Evolutionary conservation across 257 asterid species (phyloP).

Genomic region (Nicotiana paniculata): DNA sequence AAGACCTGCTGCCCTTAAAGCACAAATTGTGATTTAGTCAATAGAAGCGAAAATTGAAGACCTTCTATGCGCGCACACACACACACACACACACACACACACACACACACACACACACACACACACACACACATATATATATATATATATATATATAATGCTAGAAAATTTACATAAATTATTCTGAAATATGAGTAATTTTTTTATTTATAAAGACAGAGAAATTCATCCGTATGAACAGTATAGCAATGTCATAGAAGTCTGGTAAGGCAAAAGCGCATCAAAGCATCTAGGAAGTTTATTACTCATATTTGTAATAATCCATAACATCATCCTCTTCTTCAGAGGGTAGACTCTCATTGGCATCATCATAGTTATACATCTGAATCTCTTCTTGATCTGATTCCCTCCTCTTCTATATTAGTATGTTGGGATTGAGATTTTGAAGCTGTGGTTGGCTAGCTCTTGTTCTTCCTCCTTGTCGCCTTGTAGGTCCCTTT

Average conservation of each 20-base stretch:
- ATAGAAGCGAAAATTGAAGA: background rate
- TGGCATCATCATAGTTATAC: background rate
- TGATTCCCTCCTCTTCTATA: too few species aligned
- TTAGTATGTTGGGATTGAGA: too few species aligned
- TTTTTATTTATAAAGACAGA: background rate
- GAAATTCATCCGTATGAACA: background rate
- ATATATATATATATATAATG: background rate
- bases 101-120: too few species aligned
- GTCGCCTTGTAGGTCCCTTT: background rate
- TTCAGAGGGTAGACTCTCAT: background rate
- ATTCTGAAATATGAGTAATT: background rate
- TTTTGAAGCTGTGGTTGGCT: too few species aligned
- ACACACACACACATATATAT: too few species aligned
- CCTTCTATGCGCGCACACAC: background rate
- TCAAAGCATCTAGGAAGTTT: background rate
- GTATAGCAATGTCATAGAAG: background rate
- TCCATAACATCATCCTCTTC: background rate
- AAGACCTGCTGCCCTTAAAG: background rate
- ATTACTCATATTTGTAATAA: background rate
- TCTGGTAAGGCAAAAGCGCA: background rate
- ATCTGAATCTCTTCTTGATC: background rate
- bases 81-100: too few species aligned
- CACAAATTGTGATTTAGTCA: background rate
- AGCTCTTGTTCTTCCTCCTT: background rate
- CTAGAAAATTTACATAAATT: background rate